Evolutionary conservation across 2,329 filamentous ascomycete species (phyloP), one percentile per base, ranked within the genome.

Genomic region (Fusarium concolor): DNA sequence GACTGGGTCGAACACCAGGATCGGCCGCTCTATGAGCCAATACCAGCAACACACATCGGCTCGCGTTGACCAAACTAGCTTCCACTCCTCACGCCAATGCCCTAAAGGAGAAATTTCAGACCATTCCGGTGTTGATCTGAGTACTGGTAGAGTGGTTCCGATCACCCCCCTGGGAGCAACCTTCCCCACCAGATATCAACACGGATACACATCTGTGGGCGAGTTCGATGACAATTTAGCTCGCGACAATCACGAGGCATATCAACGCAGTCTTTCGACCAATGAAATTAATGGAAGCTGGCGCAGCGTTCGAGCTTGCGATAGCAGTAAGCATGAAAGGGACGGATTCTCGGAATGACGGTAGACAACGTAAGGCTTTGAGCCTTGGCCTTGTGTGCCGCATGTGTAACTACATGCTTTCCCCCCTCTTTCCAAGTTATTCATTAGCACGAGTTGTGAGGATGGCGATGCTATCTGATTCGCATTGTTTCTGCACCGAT

Each of bases 1-100:
- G 38, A 38, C 60, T 50, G 51, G 38, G 29, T 43, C 55, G 31
- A 66, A 50, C 55, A 43, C 66, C 22, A 31, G 55, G 50, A 52
- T 59, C 60, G 55, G 60, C 39, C 60, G 50, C 61, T 53, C 50
- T 56, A 26, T 28, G 38, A 51, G 44, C 61, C 60, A 61, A 50
- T 43, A 38, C 37, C 46, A 50, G 39, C 57, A 65, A 39, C 56
- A 69, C 35, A 39, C 65, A 57, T 29, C 38, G 28, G 39, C 60
- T 18, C 49, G 29, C 20, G 15, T 29, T 18, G 29, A 57, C 20
- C 39, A 54, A 41, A 12, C 35, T 37, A 47, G 41, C 26, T 28
- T 49, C 18, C 44, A 31, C 22, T 22, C 35, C 28, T 54, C 50
- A 29, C 55, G 18, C 33, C 61, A 53, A 37, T 33, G n/a, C 14